phyloP scores from a whole-genome alignment of 192 early-diverging fungal genomes.

The Thamnidium elegans region DNA sequence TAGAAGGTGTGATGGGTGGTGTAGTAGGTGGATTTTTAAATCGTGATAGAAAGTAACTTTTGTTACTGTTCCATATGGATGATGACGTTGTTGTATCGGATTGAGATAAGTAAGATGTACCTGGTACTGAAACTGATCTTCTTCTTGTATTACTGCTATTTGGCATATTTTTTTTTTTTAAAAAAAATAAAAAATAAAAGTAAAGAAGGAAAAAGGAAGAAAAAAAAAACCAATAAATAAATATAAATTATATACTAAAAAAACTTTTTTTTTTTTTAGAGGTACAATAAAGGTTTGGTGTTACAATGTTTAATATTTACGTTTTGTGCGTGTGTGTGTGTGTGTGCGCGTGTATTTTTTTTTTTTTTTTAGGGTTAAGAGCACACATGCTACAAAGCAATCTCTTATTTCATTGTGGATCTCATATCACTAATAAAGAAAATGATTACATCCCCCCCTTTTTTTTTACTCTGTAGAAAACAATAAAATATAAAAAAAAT shows the following conservation, averaged over 20 bases:
- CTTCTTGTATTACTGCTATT: not conserved
- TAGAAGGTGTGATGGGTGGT: not conserved
- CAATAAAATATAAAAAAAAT: no score
- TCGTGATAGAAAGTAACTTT: conserved; percentile 8
- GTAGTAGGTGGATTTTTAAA: not conserved
- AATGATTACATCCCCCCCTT: no score
- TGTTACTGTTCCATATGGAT: not conserved
- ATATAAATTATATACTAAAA: not conserved
- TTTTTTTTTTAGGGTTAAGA: no score
- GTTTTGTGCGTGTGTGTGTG: no score
- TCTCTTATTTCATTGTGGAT: no score
- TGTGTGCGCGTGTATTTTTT: no score
- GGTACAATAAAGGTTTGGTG: no score
- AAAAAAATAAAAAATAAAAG: not conserved
- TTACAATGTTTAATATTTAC: no score
- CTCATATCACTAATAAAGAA: no score
- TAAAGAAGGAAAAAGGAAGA: not conserved
- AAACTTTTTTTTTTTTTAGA: not conserved
- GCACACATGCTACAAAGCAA: no score
- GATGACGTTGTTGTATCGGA: no score
- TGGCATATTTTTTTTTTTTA: not conserved
- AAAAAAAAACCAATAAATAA: not conserved
- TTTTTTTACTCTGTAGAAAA: no score
- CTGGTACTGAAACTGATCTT: conserved; percentile 7
- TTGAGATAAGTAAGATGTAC: not conserved